These are phyloP conservation scores for Pseudocercospora vitis DNA, from an alignment of 2,329 filamentous ascomycete species.

Conservation along the genomic window DNA sequence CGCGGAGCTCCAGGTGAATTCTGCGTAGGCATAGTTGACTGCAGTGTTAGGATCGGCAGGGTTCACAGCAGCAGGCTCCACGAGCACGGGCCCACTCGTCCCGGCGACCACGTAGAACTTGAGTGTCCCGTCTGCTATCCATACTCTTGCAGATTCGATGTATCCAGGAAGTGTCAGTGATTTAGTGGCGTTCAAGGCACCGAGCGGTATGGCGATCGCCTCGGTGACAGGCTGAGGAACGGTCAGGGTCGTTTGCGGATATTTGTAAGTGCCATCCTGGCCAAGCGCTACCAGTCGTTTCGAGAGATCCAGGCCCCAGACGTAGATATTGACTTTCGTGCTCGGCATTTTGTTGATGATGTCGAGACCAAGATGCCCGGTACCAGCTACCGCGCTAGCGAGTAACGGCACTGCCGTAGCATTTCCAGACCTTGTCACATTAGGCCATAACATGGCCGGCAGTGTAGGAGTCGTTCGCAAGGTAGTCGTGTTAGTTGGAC, in stretches of 20 bases:
- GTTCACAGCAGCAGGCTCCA: constrained; percentile 51
- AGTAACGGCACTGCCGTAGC: no score
- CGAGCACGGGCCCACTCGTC: constrained; percentile 41
- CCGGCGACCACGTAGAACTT: constrained; percentile 46
- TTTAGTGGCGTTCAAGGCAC: constrained; percentile 38
- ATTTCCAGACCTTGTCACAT: no score
- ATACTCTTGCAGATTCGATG: constrained; percentile 47
- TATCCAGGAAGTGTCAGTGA: constrained; percentile 45
- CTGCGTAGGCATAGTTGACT: constrained; percentile 46
- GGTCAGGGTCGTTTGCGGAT: constrained; percentile 42
- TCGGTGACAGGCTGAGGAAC: constrained; percentile 40
- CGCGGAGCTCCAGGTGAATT: constrained; percentile 48
- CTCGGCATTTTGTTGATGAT: constrained; percentile 48
- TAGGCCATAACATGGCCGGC: background rate
- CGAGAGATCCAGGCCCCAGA: constrained; percentile 46
- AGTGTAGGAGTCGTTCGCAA: background rate
- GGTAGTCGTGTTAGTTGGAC: background rate
- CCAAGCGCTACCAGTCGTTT: constrained; percentile 46
- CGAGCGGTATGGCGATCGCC: constrained; percentile 45
- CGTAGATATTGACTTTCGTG: constrained; percentile 44
- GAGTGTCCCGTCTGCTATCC: constrained; percentile 48
- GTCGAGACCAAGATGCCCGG: constrained; percentile 21
- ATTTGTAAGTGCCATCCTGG: constrained; percentile 43
- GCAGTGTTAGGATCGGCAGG: constrained; percentile 43
- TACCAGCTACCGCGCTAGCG: constrained; percentile 13